A percentile compares a stretch with the other conserved stretches of the same genome.
These are phyloP conservation scores for Suillus brevipes DNA, from an alignment of 768 basidiomycete genomes.

Conservation along the genomic window DNA sequence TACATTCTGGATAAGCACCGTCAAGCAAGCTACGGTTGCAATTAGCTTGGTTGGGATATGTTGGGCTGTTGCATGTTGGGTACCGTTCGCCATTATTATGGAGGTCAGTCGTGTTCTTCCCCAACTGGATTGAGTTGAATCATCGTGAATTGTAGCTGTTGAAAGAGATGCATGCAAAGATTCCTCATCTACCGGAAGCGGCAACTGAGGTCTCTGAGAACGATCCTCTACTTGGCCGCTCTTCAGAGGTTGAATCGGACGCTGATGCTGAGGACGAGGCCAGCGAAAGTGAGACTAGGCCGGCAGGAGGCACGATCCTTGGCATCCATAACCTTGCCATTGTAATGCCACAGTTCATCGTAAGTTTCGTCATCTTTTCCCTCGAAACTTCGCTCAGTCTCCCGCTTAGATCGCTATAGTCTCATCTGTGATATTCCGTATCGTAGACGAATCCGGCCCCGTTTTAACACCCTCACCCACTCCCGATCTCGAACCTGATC, in stretches of 20 bases:
- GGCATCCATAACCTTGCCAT: slow-evolving; percentile 96
- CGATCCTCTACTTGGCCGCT: slow-evolving; percentile 62
- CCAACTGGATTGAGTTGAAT: neutral
- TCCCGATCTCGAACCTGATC: slow-evolving; percentile 41
- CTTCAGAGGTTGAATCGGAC: slow-evolving; percentile 46
- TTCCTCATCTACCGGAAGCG: slow-evolving; percentile 19
- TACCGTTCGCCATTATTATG: slow-evolving; percentile 97
- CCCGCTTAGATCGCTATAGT: slow-evolving; percentile 73
- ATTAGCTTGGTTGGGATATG: slow-evolving; percentile 88
- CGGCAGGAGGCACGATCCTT: slow-evolving; percentile 86
- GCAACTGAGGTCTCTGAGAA: slow-evolving; percentile 38
- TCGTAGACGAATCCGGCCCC: slow-evolving; percentile 57
- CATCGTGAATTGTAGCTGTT: slow-evolving; percentile 50
- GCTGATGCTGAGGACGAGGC: slow-evolving; percentile 34
- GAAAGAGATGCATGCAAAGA: slow-evolving; percentile 60
- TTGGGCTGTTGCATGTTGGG: slow-evolving; percentile 99
- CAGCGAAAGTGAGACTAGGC: slow-evolving; percentile 32
- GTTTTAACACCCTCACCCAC: slow-evolving; percentile 17
- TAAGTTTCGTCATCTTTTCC: slow-evolving; percentile 40
- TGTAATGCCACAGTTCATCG: slow-evolving; percentile 92
- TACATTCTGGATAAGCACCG: slow-evolving; percentile 85
- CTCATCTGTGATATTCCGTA: slow-evolving; percentile 82
- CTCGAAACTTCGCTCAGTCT: neutral
- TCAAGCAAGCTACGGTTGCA: slow-evolving; percentile 76
- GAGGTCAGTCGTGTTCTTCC: slow-evolving; percentile 67